These are phyloP conservation scores for Polytrichum formosum DNA, from an alignment of 225 moss, liverwort and hornwort species.

Conservation along the genomic window DNA sequence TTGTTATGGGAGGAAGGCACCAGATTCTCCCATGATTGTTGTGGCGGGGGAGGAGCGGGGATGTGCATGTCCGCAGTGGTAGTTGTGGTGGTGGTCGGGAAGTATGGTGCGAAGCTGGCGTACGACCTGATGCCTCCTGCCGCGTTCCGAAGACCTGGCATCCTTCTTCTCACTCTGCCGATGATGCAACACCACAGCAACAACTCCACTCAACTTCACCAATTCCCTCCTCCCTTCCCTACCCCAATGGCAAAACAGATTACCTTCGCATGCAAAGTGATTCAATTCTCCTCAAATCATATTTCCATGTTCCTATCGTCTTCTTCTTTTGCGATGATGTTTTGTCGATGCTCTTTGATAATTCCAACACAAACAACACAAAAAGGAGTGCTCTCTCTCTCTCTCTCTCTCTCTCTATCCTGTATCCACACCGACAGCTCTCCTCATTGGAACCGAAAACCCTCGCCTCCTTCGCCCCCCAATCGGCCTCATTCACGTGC, in stretches of 20 bases:
- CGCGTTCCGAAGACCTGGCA: slow-evolving; percentile 8
- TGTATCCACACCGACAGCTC: not conserved
- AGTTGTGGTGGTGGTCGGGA: not conserved
- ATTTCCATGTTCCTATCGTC: too few relatives aligned
- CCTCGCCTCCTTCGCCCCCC: not conserved
- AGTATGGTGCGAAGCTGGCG: not conserved
- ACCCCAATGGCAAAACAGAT: too few relatives aligned
- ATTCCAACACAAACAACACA: too few relatives aligned
- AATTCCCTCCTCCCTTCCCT: not conserved
- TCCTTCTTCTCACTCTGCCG: slow-evolving; percentile 27
- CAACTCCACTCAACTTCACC: not conserved
- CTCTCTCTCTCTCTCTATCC: not conserved
- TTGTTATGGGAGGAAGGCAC: too few relatives aligned
- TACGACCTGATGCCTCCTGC: slow-evolving; percentile 1
- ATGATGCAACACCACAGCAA: slow-evolving; percentile 18
- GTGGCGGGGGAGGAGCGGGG: not conserved
- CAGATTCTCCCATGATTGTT: too few relatives aligned
- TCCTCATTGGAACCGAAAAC: not conserved
- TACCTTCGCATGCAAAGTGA: too few relatives aligned
- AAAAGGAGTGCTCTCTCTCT: not conserved
- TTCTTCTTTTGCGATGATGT: too few relatives aligned
- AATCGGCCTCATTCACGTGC: too few relatives aligned
- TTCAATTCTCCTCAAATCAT: too few relatives aligned
- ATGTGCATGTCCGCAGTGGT: slow-evolving; percentile 3
- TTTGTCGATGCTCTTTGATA: too few relatives aligned